Evolutionary conservation across 495 filamentous ascomycete genomes (phyloP).

Genomic region (Podospora appendiculata): DNA sequence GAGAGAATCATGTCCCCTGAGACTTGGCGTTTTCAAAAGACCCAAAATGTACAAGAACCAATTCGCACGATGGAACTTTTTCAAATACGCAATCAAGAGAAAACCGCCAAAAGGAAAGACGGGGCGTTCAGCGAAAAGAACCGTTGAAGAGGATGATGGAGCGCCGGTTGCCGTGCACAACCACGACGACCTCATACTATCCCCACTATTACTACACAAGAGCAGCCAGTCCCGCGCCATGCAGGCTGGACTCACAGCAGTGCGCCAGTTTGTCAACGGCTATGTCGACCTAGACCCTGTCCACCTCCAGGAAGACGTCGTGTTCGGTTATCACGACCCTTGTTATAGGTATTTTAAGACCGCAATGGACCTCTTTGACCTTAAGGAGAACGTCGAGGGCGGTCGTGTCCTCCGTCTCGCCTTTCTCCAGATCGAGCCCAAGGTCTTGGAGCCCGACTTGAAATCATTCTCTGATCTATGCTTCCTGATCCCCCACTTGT

Average conservation of each 20-base stretch:
- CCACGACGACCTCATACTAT: constrained; percentile 3
- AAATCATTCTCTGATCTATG: constrained; percentile 24
- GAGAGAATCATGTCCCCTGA: background rate
- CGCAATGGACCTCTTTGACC: constrained; percentile 22
- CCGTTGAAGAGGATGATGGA: constrained; percentile 2
- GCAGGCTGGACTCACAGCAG: constrained; percentile 16
- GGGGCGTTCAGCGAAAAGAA: background rate
- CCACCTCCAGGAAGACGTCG: constrained; percentile 12
- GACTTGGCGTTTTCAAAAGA: constrained; percentile 1
- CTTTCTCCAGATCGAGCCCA: constrained; percentile 21
- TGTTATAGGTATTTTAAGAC: constrained; percentile 23
- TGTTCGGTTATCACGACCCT: constrained; percentile 18
- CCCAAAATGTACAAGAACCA: constrained; percentile 31
- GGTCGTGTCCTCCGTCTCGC: constrained; percentile 21
- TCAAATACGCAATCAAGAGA: constrained; percentile 24
- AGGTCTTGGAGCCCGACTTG: constrained; percentile 13
- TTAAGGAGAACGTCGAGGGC: constrained; percentile 13
- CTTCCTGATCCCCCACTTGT: constrained; percentile 19
- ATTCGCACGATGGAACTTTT: constrained; percentile 22
- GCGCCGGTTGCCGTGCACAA: background rate
- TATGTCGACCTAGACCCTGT: constrained; percentile 14
- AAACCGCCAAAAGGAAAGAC: constrained; percentile 6
- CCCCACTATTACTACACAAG: constrained; percentile 8
- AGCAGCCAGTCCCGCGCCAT: constrained; percentile 10
- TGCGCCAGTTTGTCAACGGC: constrained; percentile 17